Percentiles rank a stretch among this genome's conserved stretches.
phyloP scores from a whole-genome alignment of 768 basidiomycete genomes.

The Lactarius quietus region DNA sequence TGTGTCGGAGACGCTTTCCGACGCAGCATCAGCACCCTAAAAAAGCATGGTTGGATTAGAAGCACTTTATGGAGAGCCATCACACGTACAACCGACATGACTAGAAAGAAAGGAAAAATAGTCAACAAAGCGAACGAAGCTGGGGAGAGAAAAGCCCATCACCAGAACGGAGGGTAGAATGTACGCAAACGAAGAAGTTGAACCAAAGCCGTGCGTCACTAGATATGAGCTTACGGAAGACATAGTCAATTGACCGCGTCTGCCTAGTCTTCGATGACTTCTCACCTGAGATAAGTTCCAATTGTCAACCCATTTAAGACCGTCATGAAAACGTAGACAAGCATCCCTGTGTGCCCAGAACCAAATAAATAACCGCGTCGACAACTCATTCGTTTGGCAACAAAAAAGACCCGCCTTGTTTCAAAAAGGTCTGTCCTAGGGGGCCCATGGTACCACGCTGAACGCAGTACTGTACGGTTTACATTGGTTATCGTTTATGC shows the following conservation, averaged over 20 bases:
- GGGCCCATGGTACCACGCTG: slow-evolving; percentile 11
- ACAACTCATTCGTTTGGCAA: background rate
- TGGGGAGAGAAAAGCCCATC: background rate
- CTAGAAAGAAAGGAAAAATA: slow-evolving; percentile 2
- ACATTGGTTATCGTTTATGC: background rate
- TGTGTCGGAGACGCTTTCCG: slow-evolving; percentile 21
- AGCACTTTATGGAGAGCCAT: background rate
- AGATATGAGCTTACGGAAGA: slow-evolving; percentile 1
- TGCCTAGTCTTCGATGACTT: background rate
- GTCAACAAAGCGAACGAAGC: background rate
- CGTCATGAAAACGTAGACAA: slow-evolving; percentile 23
- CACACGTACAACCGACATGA: slow-evolving; percentile 17
- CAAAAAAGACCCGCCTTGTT: slow-evolving; percentile 17
- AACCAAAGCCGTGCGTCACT: slow-evolving; percentile 4
- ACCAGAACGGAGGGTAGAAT: slow-evolving; percentile 22
- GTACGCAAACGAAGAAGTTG: slow-evolving; percentile 21
- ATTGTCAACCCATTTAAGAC: slow-evolving; percentile 21
- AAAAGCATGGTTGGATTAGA: background rate
- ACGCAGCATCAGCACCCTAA: slow-evolving; percentile 24
- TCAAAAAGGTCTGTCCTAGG: slow-evolving; percentile 20
- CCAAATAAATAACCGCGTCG: background rate
- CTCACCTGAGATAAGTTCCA: slow-evolving; percentile 18
- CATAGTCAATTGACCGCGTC: background rate
- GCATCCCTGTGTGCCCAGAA: slow-evolving; percentile 11
- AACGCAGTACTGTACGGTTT: slow-evolving; percentile 15